A percentile compares a stretch with the other conserved stretches of the same genome.
phyloP scores from a whole-genome alignment of 2,329 filamentous ascomycete genomes.

The Paecilomyces sp. region DNA sequence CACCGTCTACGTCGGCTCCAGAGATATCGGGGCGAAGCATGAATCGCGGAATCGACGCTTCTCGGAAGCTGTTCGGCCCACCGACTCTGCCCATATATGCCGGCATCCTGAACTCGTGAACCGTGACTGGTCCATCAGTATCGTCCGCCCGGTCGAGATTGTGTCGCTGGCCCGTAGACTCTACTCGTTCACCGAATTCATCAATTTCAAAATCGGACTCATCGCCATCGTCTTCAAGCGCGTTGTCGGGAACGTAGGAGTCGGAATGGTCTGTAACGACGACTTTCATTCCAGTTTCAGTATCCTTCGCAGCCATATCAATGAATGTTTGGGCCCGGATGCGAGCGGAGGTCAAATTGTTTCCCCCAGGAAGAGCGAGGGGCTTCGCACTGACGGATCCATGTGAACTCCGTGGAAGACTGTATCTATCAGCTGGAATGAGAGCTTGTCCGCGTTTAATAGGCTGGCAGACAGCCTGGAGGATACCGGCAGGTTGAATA shows the following conservation, averaged over 20 bases:
- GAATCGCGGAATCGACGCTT: conserved; percentile 31
- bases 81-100: conserved; percentile 34
- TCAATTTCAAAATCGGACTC: conserved; percentile 24
- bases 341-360: conserved; percentile 37
- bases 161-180: conserved; percentile 14
- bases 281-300: conserved; percentile 32
- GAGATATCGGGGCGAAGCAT: conserved; percentile 35
- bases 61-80: conserved; percentile 13
- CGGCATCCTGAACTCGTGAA: conserved; percentile 36
- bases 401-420: conserved; percentile 34
- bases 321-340: conserved; percentile 40
- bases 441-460: conserved; percentile 30
- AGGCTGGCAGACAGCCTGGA: conserved; percentile 38
- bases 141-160: conserved; percentile 12
- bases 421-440: conserved; percentile 33
- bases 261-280: conserved; percentile 37
- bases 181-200: conserved; percentile 21
- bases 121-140: conserved; percentile 23
- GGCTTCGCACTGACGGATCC: conserved; percentile 34
- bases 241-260: conserved; percentile 27
- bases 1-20: conserved; percentile 36
- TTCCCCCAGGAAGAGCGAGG: conserved; percentile 33
- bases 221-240: conserved; percentile 21
- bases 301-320: conserved; percentile 35
- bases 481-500: conserved; percentile 34